Conservation (phyloP, 371 early-diverging fungal genomes). For the Blastocladiella emersonii region DNA sequence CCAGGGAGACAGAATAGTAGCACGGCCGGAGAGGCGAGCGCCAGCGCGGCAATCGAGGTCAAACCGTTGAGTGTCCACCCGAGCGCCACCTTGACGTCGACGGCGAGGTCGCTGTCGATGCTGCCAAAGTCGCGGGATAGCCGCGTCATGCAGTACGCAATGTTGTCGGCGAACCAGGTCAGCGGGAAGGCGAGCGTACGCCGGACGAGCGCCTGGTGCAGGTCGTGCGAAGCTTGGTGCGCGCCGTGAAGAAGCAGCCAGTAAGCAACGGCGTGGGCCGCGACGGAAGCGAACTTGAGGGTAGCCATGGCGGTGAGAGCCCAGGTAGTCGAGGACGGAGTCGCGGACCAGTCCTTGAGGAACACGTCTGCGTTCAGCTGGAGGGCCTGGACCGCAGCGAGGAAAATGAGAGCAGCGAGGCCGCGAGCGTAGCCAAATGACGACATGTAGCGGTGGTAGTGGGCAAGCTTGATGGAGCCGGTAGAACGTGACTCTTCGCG, state of each 20-base stretch:
- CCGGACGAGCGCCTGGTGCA: neutral
- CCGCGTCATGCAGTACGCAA: constrained; percentile 30
- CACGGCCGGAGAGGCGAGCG: neutral
- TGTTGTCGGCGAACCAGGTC: constrained; percentile 14
- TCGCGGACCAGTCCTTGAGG: neutral
- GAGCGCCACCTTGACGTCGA: neutral
- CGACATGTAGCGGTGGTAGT: neutral
- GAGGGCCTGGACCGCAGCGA: neutral
- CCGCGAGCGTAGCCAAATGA: neutral
- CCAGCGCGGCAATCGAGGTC: neutral
- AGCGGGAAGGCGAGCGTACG: neutral
- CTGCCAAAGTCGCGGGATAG: constrained; percentile 30
- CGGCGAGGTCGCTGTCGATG: constrained; percentile 14
- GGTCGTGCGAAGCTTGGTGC: neutral
- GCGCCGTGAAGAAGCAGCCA: neutral
- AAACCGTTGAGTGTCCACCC: neutral
- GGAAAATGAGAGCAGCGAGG: neutral
- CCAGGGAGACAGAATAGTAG: neutral
- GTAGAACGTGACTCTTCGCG: neutral
- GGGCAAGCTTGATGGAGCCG: neutral
- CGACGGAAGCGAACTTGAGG: neutral
- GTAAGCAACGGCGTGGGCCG: neutral
- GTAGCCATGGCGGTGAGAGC: neutral
- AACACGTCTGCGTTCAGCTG: neutral
- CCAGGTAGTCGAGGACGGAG: too few species aligned